Evolutionary conservation across 2,329 filamentous ascomycete genomes (phyloP), one percentile per base, ranked within the genome.

Genomic region (Fusarium sp.): DNA sequence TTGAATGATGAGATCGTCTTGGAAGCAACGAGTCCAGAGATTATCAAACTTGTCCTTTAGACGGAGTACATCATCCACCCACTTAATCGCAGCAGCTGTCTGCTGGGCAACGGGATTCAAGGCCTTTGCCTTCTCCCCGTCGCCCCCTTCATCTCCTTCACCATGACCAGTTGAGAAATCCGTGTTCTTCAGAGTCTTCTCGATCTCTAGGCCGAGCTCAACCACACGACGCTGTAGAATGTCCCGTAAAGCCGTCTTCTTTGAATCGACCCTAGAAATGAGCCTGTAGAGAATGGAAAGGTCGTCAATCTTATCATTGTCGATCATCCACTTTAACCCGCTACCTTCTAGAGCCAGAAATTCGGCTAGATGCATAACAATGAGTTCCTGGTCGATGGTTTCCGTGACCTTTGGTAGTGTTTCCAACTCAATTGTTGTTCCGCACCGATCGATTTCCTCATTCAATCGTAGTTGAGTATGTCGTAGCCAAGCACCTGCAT

Each of bases 11-110:
- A 94, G 86, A 74, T 98, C 94, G 43, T 87, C 85, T 22, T 86
- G 79, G 77, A 98, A 97, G 43, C 94, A 93, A 13, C 82, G 79
- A 42, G 82, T 83, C 88, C 91, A 94, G 62, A 99, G 87, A 14
- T 81, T 85, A 77, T 98, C 94, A 73, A 97, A 98, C 76, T 96
- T 97, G 72, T 92, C 90, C 79, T 98, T 98, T 28, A 99, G 84
- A 19, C 82, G 81, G 47, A 99, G 83, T 4, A 98, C 92, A 73
- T 97, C 94, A 73, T 97, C 93, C 4, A 98, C 95, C 96, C 96
- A 99, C 74, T 92, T 93, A 73, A 98, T 92, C 0, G 96, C 96
- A 3, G 94, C 92, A 0, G 89, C 87, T 1, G 96, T 98, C 76
- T 94, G 91, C 77, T 94, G 91, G 28, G 93, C 94, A 9, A 90